phyloP scores from a whole-genome alignment of 1,284 basidiomycete genomes.

The Abortiporus biennis region DNA sequence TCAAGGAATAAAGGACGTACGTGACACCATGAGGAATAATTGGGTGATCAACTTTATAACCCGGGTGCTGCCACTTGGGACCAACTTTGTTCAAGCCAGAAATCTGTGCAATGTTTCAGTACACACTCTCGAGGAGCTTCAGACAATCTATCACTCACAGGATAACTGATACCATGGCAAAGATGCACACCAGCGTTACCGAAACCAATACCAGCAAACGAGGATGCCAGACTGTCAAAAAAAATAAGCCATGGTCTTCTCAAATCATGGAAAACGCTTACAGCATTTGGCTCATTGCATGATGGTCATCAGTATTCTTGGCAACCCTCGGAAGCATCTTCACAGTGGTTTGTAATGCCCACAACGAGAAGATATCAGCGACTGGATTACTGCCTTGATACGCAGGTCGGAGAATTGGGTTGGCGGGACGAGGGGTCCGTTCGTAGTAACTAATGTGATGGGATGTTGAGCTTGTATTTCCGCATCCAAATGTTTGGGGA shows the following conservation, averaged over 20 bases:
- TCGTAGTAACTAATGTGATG: slow-evolving; percentile 83
- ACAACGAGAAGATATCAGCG: slow-evolving; percentile 92
- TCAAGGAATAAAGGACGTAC: slow-evolving; percentile 27
- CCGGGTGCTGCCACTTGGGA: slow-evolving; percentile 83
- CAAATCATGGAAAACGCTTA: slow-evolving; percentile 31
- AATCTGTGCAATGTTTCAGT: slow-evolving; percentile 45
- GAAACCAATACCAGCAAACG: slow-evolving; percentile 93
- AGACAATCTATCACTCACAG: slow-evolving; percentile 36
- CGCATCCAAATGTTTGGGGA: neutral
- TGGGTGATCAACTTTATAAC: slow-evolving; percentile 75
- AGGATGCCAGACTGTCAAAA: slow-evolving; percentile 66
- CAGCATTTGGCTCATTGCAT: slow-evolving; percentile 92
- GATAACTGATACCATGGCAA: slow-evolving; percentile 85
- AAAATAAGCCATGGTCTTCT: neutral
- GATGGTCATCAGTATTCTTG: slow-evolving; percentile 72
- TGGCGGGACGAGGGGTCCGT: slow-evolving; percentile 82
- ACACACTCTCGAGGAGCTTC: no score
- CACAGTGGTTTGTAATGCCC: slow-evolving; percentile 90
- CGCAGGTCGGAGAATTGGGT: slow-evolving; percentile 87
- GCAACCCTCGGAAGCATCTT: slow-evolving; percentile 88
- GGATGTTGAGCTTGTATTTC: no score
- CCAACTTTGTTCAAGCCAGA: slow-evolving; percentile 94
- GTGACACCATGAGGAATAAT: slow-evolving; percentile 92
- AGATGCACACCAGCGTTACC: slow-evolving; percentile 93
- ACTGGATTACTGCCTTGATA: slow-evolving; percentile 98